These are phyloP conservation scores for Holtermanniella nyarrowii DNA, from an alignment of 768 basidiomycete genomes.

Conservation along the genomic window DNA sequence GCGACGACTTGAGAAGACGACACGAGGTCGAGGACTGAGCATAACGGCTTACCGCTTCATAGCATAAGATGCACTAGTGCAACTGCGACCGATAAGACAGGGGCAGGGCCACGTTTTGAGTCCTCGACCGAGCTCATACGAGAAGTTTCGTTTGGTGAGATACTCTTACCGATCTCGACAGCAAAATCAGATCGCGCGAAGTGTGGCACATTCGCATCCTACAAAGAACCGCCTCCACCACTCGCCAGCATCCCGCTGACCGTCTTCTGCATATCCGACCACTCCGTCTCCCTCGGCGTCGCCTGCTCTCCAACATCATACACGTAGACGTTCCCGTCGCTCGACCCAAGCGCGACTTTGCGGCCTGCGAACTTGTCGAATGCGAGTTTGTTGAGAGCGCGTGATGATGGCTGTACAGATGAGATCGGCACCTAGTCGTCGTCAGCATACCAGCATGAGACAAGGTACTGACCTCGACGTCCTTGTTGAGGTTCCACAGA, in stretches of 20 bases:
- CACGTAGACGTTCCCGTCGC: constrained; percentile 83
- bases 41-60: no score
- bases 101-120: no score
- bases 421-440: constrained; percentile 74
- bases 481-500: constrained; percentile 93
- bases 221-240: no score
- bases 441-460: not conserved
- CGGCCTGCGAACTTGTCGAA: constrained; percentile 93
- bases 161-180: no score
- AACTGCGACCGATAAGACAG: no score
- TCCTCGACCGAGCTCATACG: no score
- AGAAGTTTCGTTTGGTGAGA: no score
- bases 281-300: constrained; percentile 78
- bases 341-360: constrained; percentile 77
- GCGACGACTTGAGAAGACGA: no score
- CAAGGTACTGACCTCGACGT: constrained; percentile 67
- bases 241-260: constrained; percentile 52
- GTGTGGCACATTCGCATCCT: no score
- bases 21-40: no score
- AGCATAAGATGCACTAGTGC: no score
- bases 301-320: constrained; percentile 92
- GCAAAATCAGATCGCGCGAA: no score
- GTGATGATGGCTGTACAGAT: constrained; percentile 64
- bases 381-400: constrained; percentile 86
- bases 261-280: constrained; percentile 84